These are phyloP conservation scores for Gracilaria vermiculophylla DNA, from an alignment of 23 red algal genomes.

Conservation along the genomic window DNA sequence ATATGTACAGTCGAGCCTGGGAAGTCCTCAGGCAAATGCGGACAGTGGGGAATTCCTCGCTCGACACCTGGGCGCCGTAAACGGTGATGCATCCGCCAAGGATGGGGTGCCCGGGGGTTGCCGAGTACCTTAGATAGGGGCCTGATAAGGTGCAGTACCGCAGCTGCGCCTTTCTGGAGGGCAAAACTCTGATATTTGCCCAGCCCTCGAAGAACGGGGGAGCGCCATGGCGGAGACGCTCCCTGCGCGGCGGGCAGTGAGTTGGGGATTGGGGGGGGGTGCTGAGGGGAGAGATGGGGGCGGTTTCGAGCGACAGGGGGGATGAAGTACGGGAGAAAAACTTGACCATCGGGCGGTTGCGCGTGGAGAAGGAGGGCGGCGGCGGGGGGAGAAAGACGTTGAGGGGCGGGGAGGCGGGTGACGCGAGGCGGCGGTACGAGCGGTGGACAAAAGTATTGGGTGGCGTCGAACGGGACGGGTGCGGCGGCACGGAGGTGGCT, in stretches of 20 bases:
- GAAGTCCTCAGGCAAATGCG: conserved; percentile 1
- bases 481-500: no score
- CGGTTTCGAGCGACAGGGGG: conserved; percentile 9
- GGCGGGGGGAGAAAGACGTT: no score
- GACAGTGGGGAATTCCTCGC: conserved; percentile 37
- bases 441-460: no score
- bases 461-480: no score
- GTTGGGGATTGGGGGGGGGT: background rate
- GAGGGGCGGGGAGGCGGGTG: no score
- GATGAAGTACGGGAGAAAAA: conserved; percentile 56
- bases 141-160: conserved; percentile 47
- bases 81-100: conserved; percentile 29
- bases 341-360: conserved; percentile 4
- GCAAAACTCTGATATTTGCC: conserved; percentile 26
- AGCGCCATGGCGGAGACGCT: conserved; percentile 29
- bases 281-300: background rate
- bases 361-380: no score
- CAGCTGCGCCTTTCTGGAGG: conserved; percentile 7
- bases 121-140: conserved; percentile 16
- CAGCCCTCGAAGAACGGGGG: conserved; percentile 58
- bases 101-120: conserved; percentile 16
- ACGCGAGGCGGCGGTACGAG: no score
- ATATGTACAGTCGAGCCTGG: background rate
- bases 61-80: conserved; percentile 23
- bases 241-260: conserved; percentile 15